These are phyloP conservation scores for Sisymbrium irio DNA, from an alignment of 345 rosid species.

Conservation along the genomic window DNA sequence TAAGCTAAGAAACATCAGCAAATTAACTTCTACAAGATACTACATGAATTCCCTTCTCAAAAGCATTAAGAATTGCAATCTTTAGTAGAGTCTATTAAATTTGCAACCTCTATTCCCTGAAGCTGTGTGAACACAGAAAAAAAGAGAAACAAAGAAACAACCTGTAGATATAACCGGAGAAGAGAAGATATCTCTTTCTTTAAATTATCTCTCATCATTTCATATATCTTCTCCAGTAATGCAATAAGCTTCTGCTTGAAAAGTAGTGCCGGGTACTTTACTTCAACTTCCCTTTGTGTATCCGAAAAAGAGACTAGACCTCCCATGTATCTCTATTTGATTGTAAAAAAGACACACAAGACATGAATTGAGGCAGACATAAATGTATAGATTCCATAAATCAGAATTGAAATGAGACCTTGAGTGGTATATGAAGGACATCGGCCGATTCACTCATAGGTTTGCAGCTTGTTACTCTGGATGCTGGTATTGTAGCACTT, in stretches of 20 bases:
- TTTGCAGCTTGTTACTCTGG: constrained; percentile 25
- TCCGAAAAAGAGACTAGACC: constrained; percentile 60
- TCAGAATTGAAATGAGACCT: too few relatives aligned
- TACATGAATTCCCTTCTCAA: background rate
- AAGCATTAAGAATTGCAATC: background rate
- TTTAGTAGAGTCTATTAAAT: background rate
- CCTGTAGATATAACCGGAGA: constrained; percentile 97
- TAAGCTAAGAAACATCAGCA: background rate
- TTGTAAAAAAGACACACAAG: too few relatives aligned
- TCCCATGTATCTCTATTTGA: too few relatives aligned
- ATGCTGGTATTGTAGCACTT: constrained; percentile 62
- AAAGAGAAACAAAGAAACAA: constrained; percentile 34
- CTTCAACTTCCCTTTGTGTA: constrained; percentile 89
- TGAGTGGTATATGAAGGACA: too few relatives aligned
- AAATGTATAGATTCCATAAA: too few relatives aligned
- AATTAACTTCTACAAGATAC: background rate
- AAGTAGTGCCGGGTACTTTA: constrained; percentile 92
- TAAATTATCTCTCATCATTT: constrained; percentile 93
- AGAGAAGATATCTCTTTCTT: constrained; percentile 97
- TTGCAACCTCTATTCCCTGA: background rate
- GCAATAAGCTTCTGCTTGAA: constrained; percentile 99
- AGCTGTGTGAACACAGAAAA: background rate
- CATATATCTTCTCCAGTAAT: constrained; percentile 97
- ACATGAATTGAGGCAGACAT: constrained; percentile 67
- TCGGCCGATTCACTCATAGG: too few relatives aligned